These are phyloP conservation scores for Symmetrospora coprosmae DNA, from an alignment of 768 basidiomycete genomes.

Conservation along the genomic window DNA sequence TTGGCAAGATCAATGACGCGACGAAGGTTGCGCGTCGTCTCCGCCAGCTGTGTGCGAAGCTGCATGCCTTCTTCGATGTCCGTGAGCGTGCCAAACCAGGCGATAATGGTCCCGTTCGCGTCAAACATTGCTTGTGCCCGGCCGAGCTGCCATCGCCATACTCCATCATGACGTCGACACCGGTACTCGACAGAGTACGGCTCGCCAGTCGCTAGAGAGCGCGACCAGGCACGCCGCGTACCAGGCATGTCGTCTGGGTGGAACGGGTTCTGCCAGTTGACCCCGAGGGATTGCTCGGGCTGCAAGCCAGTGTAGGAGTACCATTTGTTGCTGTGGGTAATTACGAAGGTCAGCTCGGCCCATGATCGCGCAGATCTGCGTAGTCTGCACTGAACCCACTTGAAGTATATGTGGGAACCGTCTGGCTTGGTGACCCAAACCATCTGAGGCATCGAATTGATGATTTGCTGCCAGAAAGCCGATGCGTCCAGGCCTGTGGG, in stretches of 20 bases:
- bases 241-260: slow-evolving; percentile 28
- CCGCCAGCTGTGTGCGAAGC: neutral
- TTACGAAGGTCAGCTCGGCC: neutral
- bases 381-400: neutral
- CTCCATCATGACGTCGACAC: slow-evolving; percentile 24
- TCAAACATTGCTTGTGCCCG: slow-evolving; percentile 22
- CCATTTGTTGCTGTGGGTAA: slow-evolving; percentile 16
- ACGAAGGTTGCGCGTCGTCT: neutral
- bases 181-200: slow-evolving; percentile 28
- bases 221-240: slow-evolving; percentile 17
- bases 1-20: neutral
- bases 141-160: slow-evolving; percentile 27
- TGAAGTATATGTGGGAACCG: slow-evolving; percentile 26
- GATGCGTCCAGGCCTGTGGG: neutral
- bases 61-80: slow-evolving; percentile 29
- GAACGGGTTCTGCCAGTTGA: slow-evolving; percentile 29
- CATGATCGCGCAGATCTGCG: neutral
- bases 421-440: slow-evolving; percentile 26
- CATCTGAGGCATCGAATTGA: slow-evolving; percentile 28
- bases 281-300: slow-evolving; percentile 24
- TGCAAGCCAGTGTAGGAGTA: slow-evolving; percentile 27
- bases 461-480: slow-evolving; percentile 19
- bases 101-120: slow-evolving; percentile 23
- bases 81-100: slow-evolving; percentile 27
- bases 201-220: slow-evolving; percentile 26